A percentile compares a stretch with the other conserved stretches of the same genome.
Evolutionary conservation across 257 asterid genomes (phyloP).

Genomic region (Penstemon davidsonii): DNA sequence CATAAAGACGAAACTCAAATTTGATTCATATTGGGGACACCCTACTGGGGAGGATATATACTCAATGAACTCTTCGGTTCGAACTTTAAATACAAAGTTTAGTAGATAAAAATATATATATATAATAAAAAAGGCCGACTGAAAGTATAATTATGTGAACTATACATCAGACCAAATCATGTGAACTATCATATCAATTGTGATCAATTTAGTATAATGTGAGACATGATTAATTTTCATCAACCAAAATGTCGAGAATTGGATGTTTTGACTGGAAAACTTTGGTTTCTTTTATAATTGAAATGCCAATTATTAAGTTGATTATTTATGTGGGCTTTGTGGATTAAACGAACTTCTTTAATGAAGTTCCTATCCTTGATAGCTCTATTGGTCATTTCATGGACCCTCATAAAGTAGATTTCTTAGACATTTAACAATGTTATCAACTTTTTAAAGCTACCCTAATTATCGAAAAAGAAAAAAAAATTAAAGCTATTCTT

Average conservation of each 20-base stretch:
- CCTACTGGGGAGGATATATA: too few relatives aligned
- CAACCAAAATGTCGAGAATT: neutral
- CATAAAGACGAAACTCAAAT: too few relatives aligned
- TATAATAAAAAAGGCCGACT: too few relatives aligned
- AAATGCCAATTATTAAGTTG: conserved; percentile 5
- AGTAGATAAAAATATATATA: too few relatives aligned
- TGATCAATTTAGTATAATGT: conserved; percentile 1
- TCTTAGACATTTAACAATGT: neutral
- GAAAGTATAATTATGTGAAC: neutral
- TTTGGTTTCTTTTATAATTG: neutral
- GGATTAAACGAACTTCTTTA: neutral
- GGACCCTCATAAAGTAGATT: neutral
- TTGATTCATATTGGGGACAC: too few relatives aligned
- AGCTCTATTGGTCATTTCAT: conserved; percentile 1
- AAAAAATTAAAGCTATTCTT: too few relatives aligned
- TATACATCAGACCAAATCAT: conserved; percentile 14
- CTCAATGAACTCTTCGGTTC: too few relatives aligned
- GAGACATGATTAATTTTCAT: conserved; percentile 5
- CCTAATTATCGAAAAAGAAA: neutral
- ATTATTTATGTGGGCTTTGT: neutral
- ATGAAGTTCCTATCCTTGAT: conserved; percentile 1
- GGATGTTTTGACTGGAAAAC: conserved; percentile 5
- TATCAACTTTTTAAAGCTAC: neutral
- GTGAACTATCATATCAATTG: conserved; percentile 16
- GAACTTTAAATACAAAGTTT: too few relatives aligned